Base-by-base conservation (phyloP, 164 flowering plant genomes). In the Magnolia officinalis region DNA sequence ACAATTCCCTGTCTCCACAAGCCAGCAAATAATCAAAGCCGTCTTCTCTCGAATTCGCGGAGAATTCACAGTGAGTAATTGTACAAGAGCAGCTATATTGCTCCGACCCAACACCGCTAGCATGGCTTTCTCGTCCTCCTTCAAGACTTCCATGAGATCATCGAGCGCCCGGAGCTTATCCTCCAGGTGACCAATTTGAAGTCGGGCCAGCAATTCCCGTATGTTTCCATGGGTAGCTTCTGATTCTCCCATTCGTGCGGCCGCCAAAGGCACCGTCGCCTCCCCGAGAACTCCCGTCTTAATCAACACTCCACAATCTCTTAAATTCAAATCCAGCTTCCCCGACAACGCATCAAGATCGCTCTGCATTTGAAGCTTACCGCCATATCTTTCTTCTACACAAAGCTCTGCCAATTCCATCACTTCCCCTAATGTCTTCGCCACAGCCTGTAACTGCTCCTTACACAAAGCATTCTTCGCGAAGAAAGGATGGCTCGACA, bases 401-500 rank as follows among this genome's bases (percentile, higher is more conserved):
- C 97, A 93, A 11, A 85, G 67, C 4, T 91, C 92, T 0, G 91
- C 93, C 79, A 91, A 81, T 78, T 86, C 85, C 73, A 85, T 84
- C 2, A 82, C 83, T 64, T 93, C 94, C 8, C 79, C 76, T 78
- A 92, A 74, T 0, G 94, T 93, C 79, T 81, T 86, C 1, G 80
- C 84, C 58, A 95, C 90, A 0, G 96, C 87, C 83, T 90, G 93
- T 84, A 95, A 76, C 80, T 93, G 98, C 82, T 95, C 97, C 82
- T 80, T 90, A 71, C 98, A 95, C 1, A 93, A 90, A 0, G 88
- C 78, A 67, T 91, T 95, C 86, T 91, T 95, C 0, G 91, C 88
- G 85, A 95, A 95, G 78, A 87, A 95, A 23, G 98, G 98, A 69
- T 95, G 98, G 85, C 92, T 89, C 0, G 98, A 95, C 69, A 95